Percentiles rank a stretch among this genome's conserved stretches.
These are phyloP conservation scores for Alternaria gansuensis DNA, from an alignment of 2,329 filamentous ascomycete genomes.

Conservation along the genomic window DNA sequence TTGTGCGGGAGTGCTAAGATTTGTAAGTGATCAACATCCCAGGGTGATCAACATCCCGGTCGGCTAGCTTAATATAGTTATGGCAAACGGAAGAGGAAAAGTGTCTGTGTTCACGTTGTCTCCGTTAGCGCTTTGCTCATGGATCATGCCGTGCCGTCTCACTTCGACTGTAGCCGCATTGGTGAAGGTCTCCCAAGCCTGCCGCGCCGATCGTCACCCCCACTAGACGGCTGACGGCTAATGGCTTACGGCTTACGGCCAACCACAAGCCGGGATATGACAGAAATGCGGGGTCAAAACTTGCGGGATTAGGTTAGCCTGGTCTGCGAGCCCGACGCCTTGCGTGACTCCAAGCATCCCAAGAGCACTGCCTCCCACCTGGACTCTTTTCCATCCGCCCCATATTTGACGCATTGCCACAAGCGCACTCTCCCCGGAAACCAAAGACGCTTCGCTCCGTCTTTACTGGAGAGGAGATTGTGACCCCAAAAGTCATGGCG, in stretches of 20 bases:
- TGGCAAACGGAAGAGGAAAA: neutral
- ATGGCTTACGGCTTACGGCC: neutral
- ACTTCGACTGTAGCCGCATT: constrained; percentile 5
- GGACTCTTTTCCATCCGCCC: constrained; percentile 10
- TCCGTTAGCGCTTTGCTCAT: neutral
- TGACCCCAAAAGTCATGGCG: constrained; percentile 34
- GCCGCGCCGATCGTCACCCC: constrained; percentile 17
- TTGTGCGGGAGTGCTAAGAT: too few species aligned
- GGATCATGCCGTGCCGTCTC: constrained; percentile 9
- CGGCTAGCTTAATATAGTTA: too few species aligned
- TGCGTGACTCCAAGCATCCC: constrained; percentile 16
- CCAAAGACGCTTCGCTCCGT: constrained; percentile 7
- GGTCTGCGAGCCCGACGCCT: constrained; percentile 6
- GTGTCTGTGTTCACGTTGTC: neutral
- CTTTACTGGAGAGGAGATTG: constrained; percentile 8
- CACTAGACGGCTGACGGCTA: constrained; percentile 11
- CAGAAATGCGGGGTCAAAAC: constrained; percentile 20
- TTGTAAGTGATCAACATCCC: too few species aligned
- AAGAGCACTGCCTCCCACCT: constrained; percentile 24
- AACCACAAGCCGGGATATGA: constrained; percentile 10
- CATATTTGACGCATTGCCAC: constrained; percentile 22
- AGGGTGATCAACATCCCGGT: too few species aligned
- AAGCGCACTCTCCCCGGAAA: neutral
- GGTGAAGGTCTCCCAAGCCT: constrained; percentile 13
- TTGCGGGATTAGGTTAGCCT: constrained; percentile 15